Percentiles rank a stretch among this genome's conserved stretches.
Conservation (phyloP, 352 stramenopile species). For the Pythium apleroticum region DNA sequence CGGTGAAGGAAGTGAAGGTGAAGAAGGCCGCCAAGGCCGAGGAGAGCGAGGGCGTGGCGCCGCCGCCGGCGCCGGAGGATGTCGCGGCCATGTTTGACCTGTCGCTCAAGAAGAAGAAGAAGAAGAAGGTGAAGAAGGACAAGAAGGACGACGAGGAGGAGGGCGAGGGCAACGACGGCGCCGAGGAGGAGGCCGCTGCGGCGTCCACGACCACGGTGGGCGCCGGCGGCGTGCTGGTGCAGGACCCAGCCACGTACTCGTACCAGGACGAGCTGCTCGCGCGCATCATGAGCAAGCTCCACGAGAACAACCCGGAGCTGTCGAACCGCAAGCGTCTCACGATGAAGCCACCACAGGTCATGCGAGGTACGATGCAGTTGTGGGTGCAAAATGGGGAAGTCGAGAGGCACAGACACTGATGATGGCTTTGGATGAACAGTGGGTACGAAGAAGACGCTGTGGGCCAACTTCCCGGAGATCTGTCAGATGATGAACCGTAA, state of each 20-base stretch:
- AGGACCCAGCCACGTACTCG: conserved; percentile 92
- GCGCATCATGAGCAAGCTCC: conserved; percentile 92
- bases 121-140: conserved; percentile 89
- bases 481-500: conserved; percentile 98
- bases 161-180: conserved; percentile 27
- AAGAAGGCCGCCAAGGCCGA: conserved; percentile 36
- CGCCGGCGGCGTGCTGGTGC: conserved; percentile 48
- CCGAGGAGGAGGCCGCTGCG: conserved; percentile 33
- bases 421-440: conserved; percentile 34
- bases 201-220: conserved; percentile 29
- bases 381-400: not conserved
- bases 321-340: conserved; percentile 94
- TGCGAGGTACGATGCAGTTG: conserved; percentile 41
- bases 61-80: conserved; percentile 74
- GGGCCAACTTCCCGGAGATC: conserved; percentile 99
- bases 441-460: conserved; percentile 98
- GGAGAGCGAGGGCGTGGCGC: conserved; percentile 38
- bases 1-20: conserved; percentile 41
- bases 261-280: conserved; percentile 95
- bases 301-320: conserved; percentile 96
- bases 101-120: conserved; percentile 91
- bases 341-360: conserved; percentile 90
- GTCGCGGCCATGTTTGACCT: conserved; percentile 90
- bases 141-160: conserved; percentile 35
- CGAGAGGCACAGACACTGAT: conserved; percentile 7